A percentile compares a stretch with the other conserved stretches of the same genome.
phyloP scores from a whole-genome alignment of 371 early-diverging fungal genomes.

The Encephalitozoon cuniculi region DNA sequence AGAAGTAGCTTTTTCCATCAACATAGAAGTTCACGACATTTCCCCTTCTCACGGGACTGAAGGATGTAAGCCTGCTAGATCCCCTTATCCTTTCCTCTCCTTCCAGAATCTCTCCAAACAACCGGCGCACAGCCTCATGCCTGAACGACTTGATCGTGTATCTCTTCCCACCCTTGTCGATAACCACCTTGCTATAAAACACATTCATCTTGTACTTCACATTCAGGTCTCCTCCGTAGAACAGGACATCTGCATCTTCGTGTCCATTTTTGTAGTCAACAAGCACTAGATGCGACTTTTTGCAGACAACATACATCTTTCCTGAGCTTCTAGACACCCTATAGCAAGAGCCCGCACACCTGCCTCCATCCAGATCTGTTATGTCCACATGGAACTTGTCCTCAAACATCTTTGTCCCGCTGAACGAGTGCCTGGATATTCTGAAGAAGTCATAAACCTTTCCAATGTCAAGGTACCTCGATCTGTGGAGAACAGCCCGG shows the following conservation, averaged over 20 bases:
- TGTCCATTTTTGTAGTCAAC: constrained; percentile 6
- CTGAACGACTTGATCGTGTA: not conserved
- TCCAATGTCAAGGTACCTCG: not conserved
- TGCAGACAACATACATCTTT: constrained; percentile 17
- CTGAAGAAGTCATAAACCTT: constrained; percentile 13
- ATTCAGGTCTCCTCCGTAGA: not conserved
- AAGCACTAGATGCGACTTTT: constrained; percentile 10
- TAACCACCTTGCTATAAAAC: not conserved
- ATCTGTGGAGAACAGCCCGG: not conserved
- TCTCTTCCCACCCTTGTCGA: constrained; percentile 46
- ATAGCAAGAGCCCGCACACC: not conserved
- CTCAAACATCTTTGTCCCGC: constrained; percentile 27
- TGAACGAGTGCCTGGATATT: constrained; percentile 8
- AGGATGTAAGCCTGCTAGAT: not conserved
- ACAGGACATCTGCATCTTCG: not conserved
- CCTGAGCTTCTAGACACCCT: not conserved
- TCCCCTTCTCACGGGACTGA: not conserved
- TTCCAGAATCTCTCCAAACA: not conserved
- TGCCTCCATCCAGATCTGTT: not conserved
- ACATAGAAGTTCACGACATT: constrained; percentile 65
- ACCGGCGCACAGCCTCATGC: not conserved
- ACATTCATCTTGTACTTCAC: not conserved
- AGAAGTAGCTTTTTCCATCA: constrained; percentile 74
- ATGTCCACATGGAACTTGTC: constrained; percentile 12
- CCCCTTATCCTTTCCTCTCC: not conserved